A percentile compares a stretch with the other conserved stretches of the same genome.
Evolutionary conservation across 139 green algal species (phyloP).

Genomic region (Haematococcus sp.): DNA sequence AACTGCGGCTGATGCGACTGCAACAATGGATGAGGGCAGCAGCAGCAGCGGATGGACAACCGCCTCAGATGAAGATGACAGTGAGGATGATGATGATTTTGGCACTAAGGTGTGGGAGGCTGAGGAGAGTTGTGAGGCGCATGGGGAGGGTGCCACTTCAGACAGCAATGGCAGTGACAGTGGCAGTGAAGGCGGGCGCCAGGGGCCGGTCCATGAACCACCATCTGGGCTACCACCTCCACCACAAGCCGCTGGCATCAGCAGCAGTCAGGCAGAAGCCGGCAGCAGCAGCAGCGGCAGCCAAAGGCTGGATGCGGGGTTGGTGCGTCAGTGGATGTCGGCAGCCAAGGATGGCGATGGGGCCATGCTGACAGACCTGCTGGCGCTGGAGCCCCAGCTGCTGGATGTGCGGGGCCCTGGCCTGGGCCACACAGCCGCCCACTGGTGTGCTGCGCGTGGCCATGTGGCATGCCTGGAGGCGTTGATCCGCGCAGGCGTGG

Average conservation of each 20-base stretch:
- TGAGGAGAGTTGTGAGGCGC: not conserved
- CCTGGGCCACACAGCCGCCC: conserved; percentile 53
- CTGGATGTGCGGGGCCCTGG: conserved; percentile 24
- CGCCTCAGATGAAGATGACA: not conserved
- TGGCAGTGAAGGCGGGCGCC: not conserved
- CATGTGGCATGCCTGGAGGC: conserved; percentile 36
- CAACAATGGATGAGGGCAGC: not conserved
- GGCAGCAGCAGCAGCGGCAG: not conserved
- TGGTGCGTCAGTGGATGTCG: conserved; percentile 11
- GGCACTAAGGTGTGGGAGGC: not conserved
- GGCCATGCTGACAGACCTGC: not conserved
- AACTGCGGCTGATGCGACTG: not conserved
- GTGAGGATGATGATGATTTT: not conserved
- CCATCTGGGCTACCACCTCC: too few species aligned
- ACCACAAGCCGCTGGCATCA: too few species aligned
- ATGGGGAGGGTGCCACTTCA: not conserved
- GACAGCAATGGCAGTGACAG: conserved; percentile 2
- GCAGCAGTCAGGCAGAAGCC: too few species aligned
- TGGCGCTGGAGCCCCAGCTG: conserved; percentile 25
- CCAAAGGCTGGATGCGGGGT: not conserved
- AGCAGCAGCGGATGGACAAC: too few species aligned
- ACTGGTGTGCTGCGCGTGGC: conserved; percentile 51
- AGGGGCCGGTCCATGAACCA: not conserved
- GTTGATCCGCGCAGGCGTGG: not conserved
- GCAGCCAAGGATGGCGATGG: conserved; percentile 15